A percentile compares a stretch with the other conserved stretches of the same genome.
These are phyloP conservation scores for Strobilomyces dryophilus DNA, from an alignment of 768 basidiomycete genomes.

Conservation along the genomic window DNA sequence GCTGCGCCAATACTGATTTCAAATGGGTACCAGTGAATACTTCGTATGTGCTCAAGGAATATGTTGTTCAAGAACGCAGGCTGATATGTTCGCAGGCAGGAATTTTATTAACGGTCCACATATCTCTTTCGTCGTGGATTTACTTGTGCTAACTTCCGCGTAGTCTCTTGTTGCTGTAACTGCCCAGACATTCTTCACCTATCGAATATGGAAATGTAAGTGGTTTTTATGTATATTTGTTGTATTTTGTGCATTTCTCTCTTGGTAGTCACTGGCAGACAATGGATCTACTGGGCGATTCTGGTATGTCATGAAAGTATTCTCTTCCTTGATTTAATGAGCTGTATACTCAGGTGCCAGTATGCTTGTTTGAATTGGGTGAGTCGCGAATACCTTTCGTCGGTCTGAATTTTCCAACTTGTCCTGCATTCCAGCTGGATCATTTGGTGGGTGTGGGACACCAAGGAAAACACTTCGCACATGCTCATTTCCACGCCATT, in stretches of 20 bases:
- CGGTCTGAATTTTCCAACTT: background rate
- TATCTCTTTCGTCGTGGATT: too few species aligned
- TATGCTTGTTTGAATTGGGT: constrained; percentile 6
- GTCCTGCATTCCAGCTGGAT: background rate
- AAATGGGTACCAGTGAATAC: background rate
- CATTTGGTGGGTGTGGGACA: constrained; percentile 1
- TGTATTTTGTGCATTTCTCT: background rate
- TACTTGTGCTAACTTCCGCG: background rate
- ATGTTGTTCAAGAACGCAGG: background rate
- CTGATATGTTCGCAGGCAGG: background rate
- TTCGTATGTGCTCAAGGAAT: background rate
- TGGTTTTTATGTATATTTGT: background rate
- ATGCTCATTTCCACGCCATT: background rate
- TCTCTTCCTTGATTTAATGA: background rate
- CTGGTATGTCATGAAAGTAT: background rate
- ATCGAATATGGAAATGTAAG: constrained; percentile 11
- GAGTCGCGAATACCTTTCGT: background rate
- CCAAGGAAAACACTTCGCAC: background rate
- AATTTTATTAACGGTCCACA: constrained; percentile 2
- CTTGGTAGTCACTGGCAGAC: background rate
- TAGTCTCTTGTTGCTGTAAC: background rate
- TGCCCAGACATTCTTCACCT: constrained; percentile 5
- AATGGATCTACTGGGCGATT: background rate
- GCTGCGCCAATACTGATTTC: background rate
- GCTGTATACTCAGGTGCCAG: background rate